These are phyloP conservation scores for Colletotrichum higginsianum DNA, from an alignment of 2,329 filamentous ascomycete species.

Conservation along the genomic window DNA sequence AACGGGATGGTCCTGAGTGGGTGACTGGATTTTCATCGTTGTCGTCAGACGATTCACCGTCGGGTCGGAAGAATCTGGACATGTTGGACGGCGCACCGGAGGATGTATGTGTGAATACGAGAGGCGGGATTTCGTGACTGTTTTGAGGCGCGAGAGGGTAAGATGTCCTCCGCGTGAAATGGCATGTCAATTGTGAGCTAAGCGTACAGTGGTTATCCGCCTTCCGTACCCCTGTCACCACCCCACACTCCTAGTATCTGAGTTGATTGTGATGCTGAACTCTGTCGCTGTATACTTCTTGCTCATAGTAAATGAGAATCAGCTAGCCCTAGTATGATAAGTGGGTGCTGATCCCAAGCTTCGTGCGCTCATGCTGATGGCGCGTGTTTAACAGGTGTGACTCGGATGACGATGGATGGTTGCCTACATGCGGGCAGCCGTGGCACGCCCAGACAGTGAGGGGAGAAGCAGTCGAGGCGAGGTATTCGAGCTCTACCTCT, in stretches of 20 bases:
- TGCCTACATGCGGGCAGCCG: conserved; percentile 26
- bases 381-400: conserved; percentile 7
- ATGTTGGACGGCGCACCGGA: background rate
- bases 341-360: background rate
- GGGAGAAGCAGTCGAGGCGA: background rate
- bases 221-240: too few species aligned
- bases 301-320: background rate
- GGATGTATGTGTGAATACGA: background rate
- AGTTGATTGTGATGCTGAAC: background rate
- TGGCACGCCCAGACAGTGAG: background rate
- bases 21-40: background rate
- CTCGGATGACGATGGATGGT: conserved; percentile 11
- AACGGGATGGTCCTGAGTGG: background rate
- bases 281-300: too few species aligned
- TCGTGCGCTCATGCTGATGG: background rate
- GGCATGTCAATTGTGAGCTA: too few species aligned
- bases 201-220: too few species aligned
- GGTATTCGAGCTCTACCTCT: background rate
- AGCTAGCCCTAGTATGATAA: background rate
- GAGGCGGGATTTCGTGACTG: background rate
- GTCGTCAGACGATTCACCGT: background rate
- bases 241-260: too few species aligned
- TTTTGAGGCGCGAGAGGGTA: background rate
- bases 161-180: background rate
- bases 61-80: background rate